Percentiles rank a stretch among this genome's conserved stretches.
phyloP scores from a whole-genome alignment of 1,284 basidiomycete species.

The Malassezia psittaci region DNA sequence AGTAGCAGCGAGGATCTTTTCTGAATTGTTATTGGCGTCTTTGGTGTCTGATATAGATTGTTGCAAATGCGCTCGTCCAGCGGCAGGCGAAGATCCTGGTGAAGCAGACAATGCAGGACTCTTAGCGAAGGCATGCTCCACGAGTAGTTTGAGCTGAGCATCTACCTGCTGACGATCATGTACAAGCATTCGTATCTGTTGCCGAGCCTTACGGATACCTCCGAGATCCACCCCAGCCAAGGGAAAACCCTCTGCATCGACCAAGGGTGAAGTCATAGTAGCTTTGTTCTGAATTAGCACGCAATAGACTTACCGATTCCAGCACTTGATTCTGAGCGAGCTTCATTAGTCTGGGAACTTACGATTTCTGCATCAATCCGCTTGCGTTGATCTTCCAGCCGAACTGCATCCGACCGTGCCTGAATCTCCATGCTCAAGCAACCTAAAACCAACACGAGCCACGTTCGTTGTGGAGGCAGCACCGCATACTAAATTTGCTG shows the following conservation, averaged over 20 bases:
- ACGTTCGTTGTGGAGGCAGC: no score
- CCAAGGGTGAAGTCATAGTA: constrained; percentile 13
- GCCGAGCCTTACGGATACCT: constrained; percentile 6
- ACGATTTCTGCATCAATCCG: constrained; percentile 10
- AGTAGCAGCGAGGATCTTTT: background rate
- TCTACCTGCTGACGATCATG: constrained; percentile 11
- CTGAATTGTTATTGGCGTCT: no score
- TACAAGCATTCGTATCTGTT: constrained; percentile 4
- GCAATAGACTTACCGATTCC: background rate
- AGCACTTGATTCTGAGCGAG: background rate
- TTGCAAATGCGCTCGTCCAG: background rate
- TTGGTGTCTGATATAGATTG: background rate
- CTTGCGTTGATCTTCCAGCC: background rate
- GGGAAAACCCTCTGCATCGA: constrained; percentile 18
- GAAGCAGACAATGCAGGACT: background rate
- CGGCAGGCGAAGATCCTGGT: background rate
- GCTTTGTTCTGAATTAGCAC: background rate
- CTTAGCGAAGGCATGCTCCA: background rate
- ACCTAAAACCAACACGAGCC: background rate
- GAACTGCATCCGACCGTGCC: constrained; percentile 4
- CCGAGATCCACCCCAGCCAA: constrained; percentile 12
- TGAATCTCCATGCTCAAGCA: constrained; percentile 2
- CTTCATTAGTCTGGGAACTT: background rate
- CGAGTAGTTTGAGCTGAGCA: background rate
- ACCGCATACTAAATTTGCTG: no score